Base-by-base conservation (phyloP, 257 asterid species). In the Nemophila menziesii region DNA sequence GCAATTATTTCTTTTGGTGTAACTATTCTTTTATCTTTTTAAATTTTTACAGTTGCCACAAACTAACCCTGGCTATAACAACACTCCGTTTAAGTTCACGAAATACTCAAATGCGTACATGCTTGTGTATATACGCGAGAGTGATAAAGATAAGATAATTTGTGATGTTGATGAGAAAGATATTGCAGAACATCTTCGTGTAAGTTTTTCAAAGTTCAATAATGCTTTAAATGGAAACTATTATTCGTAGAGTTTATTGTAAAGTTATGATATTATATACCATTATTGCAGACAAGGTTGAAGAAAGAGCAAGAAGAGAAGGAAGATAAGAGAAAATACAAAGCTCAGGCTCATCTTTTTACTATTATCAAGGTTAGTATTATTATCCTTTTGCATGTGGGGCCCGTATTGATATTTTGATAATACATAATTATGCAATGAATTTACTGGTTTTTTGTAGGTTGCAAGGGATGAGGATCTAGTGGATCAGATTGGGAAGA, bases 91-190 rank as follows among this genome's bases (percentile, higher is more conserved):
- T 42, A 78, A 78, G 66, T 82, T 82, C 58, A 78, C 93, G n/a
- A 82, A 82, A 60, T 78, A 72, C 80, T 82, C 93, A 43, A 82
- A 82, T 55, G 93, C 93, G 7, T 82, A 82, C 78, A 82, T 82
- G 94, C 94, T 82, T 62, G 94, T 78, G 42, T 82, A 82, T 68
- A 73, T 82, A 66, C 76, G 94, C 58, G 86, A 66, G 63, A 71
- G 79, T 63, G 94, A 82, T 67, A 78, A 75, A 72, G 92, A 75
- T 66, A 82, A 78, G 73, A 82, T 82, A 46, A 73, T 82, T 38
- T 82, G 94, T 55, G 81, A 78, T 54, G 92, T 78, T 55, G 84
- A 69, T 60, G 94, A 82, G 78, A 82, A 78, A 68, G 94, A 82
- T 63, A 73, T 82, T 48, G 94, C 94, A 1, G 87, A 82, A 44